A percentile compares a stretch with the other conserved stretches of the same genome.
Conservation (phyloP, 2,329 filamentous ascomycete genomes). For the Septoria petroselini region DNA sequence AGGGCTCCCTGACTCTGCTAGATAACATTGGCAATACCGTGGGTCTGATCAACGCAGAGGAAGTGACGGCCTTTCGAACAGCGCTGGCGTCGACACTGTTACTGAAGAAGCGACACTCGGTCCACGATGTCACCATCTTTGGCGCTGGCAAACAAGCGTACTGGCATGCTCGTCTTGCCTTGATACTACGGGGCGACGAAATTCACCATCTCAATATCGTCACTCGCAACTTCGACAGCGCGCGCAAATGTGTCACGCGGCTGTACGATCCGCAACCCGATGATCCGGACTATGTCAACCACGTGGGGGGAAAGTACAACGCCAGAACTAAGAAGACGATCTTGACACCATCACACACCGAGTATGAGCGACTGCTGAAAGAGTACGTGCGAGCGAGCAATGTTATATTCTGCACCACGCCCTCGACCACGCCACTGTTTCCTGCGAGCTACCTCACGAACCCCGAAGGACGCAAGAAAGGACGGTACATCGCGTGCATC, state of each 20-base stretch:
- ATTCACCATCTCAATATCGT: conserved; percentile 80
- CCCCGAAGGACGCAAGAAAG: conserved; percentile 65
- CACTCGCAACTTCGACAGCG: conserved; percentile 66
- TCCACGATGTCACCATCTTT: conserved; percentile 78
- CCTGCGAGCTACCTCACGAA: conserved; percentile 69
- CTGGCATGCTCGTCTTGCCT: conserved; percentile 85
- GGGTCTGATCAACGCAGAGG: conserved; percentile 64
- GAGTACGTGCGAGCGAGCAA: conserved; percentile 70
- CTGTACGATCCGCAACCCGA: conserved; percentile 50
- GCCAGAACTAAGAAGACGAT: conserved; percentile 60
- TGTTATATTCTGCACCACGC: conserved; percentile 86
- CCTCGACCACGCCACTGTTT: conserved; percentile 71
- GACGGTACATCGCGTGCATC: conserved; percentile 68
- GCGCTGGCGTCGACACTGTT: conserved; percentile 62
- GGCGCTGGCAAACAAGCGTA: conserved; percentile 87
- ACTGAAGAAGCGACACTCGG: conserved; percentile 61
- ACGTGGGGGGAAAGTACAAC: conserved; percentile 40
- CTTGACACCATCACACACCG: conserved; percentile 68
- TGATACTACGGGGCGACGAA: conserved; percentile 66
- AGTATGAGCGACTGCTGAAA: conserved; percentile 64
- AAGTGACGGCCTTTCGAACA: conserved; percentile 67
- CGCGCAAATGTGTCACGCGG: conserved; percentile 51
- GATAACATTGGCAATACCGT: conserved; percentile 57
- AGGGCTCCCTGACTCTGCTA: conserved; percentile 59
- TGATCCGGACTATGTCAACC: conserved; percentile 37